Evolutionary conservation across 2,329 filamentous ascomycete species (phyloP), one percentile per base, ranked within the genome.

Genomic region (Fusarium anthophilum): DNA sequence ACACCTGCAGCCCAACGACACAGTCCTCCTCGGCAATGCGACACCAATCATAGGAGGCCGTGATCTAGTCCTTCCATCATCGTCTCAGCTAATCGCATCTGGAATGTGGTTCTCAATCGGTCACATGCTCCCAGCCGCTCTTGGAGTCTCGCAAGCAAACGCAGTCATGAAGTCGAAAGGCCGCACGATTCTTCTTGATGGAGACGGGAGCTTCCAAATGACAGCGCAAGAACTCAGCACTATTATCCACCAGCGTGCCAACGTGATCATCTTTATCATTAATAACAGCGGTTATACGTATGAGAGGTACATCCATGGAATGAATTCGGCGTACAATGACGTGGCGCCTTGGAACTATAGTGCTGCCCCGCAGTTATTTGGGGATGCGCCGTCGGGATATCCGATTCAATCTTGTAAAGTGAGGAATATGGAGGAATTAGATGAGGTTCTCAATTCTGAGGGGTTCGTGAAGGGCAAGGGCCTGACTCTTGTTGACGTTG

Each of bases 61-160:
- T 1, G 67, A 70, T 10, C 14, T 70, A 2, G 22, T 57, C 1
- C 24, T 70, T 1, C 64, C 64, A 1, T 5, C 18, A 10, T 47
- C 30, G 2, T 39, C 65, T 20, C 67, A 69, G 3, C 47, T 70
- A 0, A 65, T 70, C 24, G 66, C 66, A 8, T 70, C 67, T 4
- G 65, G 65, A 32, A 65, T 70, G 55, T 70, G 68, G 68, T 63
- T 70, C 9, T 70, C 68, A 1, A 70, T 70, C 2, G 68, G 68
- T 0, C 60, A 70, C 3, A 70, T 61, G 60, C 60, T 70, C 1
- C 66, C 68, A 2, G 68, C 66, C 2, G 43, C 68, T 10, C 18
- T 66, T 6, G 68, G 68, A 1, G 60, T 51, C 3, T 26, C 68
- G 1, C 66, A 65, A 18, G 66, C 66, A n/a, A 59, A 70, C 6